Conservation (phyloP, 2,329 filamentous ascomycete genomes). For the Xylaria sp. region DNA sequence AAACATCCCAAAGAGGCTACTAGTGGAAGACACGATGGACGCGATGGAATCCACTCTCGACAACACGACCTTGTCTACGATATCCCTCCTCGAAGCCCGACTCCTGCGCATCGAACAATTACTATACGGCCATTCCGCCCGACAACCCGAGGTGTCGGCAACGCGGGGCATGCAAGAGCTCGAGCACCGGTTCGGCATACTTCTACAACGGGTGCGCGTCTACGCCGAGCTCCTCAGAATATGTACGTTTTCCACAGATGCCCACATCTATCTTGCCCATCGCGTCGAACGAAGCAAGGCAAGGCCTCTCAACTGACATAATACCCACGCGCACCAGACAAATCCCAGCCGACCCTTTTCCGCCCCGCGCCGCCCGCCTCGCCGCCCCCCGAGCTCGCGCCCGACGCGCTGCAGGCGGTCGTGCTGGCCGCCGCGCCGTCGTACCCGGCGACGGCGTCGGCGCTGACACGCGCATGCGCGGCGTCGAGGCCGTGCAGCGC, state of each 20-base stretch:
- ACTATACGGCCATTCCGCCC: conserved; percentile 51
- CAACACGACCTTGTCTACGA: conserved; percentile 56
- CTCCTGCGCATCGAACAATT: conserved; percentile 62
- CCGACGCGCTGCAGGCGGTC: conserved; percentile 55
- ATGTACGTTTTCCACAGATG: conserved; percentile 46
- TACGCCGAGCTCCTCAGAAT: conserved; percentile 64
- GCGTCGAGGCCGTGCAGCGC: conserved; percentile 61
- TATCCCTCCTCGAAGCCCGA: conserved; percentile 61
- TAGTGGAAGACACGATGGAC: conserved; percentile 25
- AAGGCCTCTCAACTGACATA: too few relatives aligned
- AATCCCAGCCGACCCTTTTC: conserved; percentile 58
- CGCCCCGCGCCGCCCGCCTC: conserved; percentile 47
- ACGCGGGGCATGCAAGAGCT: conserved; percentile 51
- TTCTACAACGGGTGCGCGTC: conserved; percentile 56
- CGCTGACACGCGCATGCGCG: conserved; percentile 64
- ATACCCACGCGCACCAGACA: conserved; percentile 49
- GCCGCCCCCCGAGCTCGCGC: conserved; percentile 56
- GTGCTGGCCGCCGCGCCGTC: conserved; percentile 59
- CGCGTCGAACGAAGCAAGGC: not conserved
- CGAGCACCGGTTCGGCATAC: conserved; percentile 54
- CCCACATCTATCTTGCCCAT: not conserved
- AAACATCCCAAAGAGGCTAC: not conserved
- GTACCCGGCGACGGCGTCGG: conserved; percentile 59
- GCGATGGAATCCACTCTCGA: conserved; percentile 44
- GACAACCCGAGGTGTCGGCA: conserved; percentile 45